These are phyloP conservation scores for Pholiota molesta DNA, from an alignment of 768 basidiomycete species.

Conservation along the genomic window DNA sequence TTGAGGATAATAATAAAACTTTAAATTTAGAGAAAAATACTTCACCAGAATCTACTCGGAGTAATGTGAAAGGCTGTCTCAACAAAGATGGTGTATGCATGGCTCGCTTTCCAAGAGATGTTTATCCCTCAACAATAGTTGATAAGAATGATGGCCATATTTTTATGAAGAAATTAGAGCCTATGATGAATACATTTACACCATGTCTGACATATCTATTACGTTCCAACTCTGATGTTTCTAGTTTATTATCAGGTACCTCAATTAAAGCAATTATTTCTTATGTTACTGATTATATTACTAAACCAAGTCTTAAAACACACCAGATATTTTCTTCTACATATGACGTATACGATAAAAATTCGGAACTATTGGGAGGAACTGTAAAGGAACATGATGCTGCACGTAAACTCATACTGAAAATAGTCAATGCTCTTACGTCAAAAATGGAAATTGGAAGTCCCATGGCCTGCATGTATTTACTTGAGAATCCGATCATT, in stretches of 20 bases:
- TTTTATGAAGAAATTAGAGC: constrained; percentile 35
- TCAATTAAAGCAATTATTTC: constrained; percentile 38
- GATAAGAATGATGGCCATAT: constrained; percentile 30
- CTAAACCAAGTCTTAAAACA: constrained; percentile 41
- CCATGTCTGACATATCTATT: constrained; percentile 33
- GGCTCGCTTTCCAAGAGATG: constrained; percentile 37
- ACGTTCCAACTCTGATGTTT: constrained; percentile 42
- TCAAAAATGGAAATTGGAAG: constrained; percentile 38
- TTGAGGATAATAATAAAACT: background rate
- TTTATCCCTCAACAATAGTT: constrained; percentile 22
- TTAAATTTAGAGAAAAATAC: background rate
- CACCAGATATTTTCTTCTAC: constrained; percentile 38
- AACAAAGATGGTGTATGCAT: constrained; percentile 33
- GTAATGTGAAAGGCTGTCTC: constrained; percentile 26
- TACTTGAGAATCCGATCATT: constrained; percentile 41
- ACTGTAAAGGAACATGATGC: constrained; percentile 12
- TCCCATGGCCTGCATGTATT: constrained; percentile 38
- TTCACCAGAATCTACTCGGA: too few relatives aligned
- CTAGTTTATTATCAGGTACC: constrained; percentile 41
- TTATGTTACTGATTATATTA: constrained; percentile 48
- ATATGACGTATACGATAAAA: constrained; percentile 25
- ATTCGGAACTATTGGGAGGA: constrained; percentile 25
- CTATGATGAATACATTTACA: constrained; percentile 39
- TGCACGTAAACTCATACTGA: constrained; percentile 33
- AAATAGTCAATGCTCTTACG: constrained; percentile 39